Evolutionary conservation across 768 basidiomycete species (phyloP).

Genomic region (Suillus tomentosus): DNA sequence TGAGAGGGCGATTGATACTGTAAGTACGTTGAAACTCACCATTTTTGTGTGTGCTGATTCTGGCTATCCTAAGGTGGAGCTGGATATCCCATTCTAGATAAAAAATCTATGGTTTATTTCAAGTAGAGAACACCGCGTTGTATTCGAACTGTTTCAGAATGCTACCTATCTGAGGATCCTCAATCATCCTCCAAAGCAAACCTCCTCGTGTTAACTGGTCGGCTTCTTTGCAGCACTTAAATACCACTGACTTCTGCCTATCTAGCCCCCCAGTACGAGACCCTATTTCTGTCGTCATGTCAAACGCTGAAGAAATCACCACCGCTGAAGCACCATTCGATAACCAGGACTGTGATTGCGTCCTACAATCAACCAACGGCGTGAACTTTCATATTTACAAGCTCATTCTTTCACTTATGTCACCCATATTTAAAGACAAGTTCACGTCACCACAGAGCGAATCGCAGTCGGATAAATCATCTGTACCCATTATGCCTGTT

Average conservation of each 20-base stretch:
- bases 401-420: conserved; percentile 38
- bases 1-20: conserved; percentile 31
- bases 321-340: conserved; percentile 29
- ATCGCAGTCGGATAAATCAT: conserved; percentile 14
- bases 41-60: conserved; percentile 14
- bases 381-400: conserved; percentile 40
- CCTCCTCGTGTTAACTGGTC: background rate
- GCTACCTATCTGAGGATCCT: too few relatives aligned
- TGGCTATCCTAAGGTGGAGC: conserved; percentile 28
- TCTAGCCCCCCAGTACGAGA: background rate
- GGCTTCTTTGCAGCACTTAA: background rate
- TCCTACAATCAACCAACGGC: conserved; percentile 37
- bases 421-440: conserved; percentile 37
- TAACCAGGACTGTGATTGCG: conserved; percentile 34
- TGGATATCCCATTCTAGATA: conserved; percentile 31
- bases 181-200: too few relatives aligned
- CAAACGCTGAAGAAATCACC: background rate
- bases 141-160: background rate
- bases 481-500: conserved; percentile 40
- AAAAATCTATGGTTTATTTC: background rate
- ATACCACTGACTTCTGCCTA: background rate
- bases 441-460: conserved; percentile 18
- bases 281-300: background rate
- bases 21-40: conserved; percentile 13
- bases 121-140: background rate